Conservation (phyloP, 1,139 yeast genomes). For the Blastobotrys indianensis region DNA sequence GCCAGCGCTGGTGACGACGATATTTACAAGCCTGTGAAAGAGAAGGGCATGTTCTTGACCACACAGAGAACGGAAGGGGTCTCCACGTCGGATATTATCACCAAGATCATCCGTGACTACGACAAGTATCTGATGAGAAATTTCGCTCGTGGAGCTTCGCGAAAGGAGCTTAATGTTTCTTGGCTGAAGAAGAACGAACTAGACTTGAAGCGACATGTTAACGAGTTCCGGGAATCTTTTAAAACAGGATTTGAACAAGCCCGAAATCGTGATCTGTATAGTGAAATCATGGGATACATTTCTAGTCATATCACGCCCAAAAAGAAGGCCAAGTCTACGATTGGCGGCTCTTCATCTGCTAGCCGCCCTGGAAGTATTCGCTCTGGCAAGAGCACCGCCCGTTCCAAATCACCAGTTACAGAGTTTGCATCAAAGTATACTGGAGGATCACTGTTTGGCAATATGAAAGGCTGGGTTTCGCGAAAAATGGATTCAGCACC, state of each 20-base stretch:
- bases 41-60: conserved; percentile 81
- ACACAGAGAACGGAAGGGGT: conserved; percentile 97
- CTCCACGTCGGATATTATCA: conserved; percentile 91
- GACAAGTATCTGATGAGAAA: conserved; percentile 95
- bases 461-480: conserved; percentile 66
- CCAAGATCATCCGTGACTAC: conserved; percentile 89
- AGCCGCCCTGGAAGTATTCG: background rate
- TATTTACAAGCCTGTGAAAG: conserved; percentile 86
- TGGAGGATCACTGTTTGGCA: conserved; percentile 48
- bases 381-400: conserved; percentile 1
- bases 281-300: conserved; percentile 59
- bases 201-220: conserved; percentile 84
- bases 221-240: conserved; percentile 81
- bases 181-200: conserved; percentile 96
- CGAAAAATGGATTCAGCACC: conserved; percentile 29
- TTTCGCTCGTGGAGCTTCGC: conserved; percentile 94
- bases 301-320: conserved; percentile 21
- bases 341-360: background rate
- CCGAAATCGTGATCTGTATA: conserved; percentile 74
- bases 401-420: conserved; percentile 47
- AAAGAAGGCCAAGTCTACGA: conserved; percentile 5
- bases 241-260: conserved; percentile 62
- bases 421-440: conserved; percentile 61
- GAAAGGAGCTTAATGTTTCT: conserved; percentile 91
- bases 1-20: conserved; percentile 84